These are phyloP conservation scores for Scopulariopsis brevicaulis DNA, from an alignment of 2,329 filamentous ascomycete genomes.

Conservation along the genomic window DNA sequence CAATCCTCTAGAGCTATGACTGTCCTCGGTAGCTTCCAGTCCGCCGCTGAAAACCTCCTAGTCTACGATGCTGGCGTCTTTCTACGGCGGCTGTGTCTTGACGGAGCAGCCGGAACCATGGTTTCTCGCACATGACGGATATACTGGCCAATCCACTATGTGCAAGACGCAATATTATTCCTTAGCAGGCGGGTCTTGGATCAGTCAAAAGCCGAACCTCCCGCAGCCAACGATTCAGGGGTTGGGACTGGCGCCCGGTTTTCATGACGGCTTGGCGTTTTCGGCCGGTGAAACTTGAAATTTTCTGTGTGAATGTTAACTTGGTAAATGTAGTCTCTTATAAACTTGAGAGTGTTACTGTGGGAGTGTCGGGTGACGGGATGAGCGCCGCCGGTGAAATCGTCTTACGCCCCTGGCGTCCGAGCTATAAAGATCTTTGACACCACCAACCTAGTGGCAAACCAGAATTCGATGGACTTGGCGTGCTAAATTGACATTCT, in stretches of 20 bases:
- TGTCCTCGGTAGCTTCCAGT: conserved; percentile 41
- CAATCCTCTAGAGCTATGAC: conserved; percentile 60
- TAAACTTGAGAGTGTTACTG: conserved; percentile 42
- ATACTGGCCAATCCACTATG: conserved; percentile 46
- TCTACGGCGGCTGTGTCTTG: conserved; percentile 44
- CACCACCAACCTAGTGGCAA: too few species aligned
- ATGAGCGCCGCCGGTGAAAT: conserved; percentile 10
- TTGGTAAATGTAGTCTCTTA: conserved; percentile 40
- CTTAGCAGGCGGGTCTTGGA: conserved; percentile 29
- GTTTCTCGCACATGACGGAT: conserved; percentile 58
- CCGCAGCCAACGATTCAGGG: conserved; percentile 25
- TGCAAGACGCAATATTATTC: conserved; percentile 62
- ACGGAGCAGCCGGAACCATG: conserved; percentile 50
- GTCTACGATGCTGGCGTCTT: conserved; percentile 58
- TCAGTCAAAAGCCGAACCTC: not conserved
- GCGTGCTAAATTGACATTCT: not conserved
- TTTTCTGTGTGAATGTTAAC: conserved; percentile 52
- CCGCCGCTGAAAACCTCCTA: conserved; percentile 43
- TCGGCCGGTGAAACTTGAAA: conserved; percentile 61
- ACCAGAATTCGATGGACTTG: not conserved
- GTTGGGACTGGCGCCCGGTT: conserved; percentile 64
- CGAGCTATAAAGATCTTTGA: not conserved
- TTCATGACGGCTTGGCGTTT: conserved; percentile 60
- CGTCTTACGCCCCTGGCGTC: not conserved
- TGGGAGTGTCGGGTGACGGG: conserved; percentile 42